Percentiles rank a stretch among this genome's conserved stretches.
Conservation (phyloP, 2,329 filamentous ascomycete species). For the Xylaria sp. region DNA sequence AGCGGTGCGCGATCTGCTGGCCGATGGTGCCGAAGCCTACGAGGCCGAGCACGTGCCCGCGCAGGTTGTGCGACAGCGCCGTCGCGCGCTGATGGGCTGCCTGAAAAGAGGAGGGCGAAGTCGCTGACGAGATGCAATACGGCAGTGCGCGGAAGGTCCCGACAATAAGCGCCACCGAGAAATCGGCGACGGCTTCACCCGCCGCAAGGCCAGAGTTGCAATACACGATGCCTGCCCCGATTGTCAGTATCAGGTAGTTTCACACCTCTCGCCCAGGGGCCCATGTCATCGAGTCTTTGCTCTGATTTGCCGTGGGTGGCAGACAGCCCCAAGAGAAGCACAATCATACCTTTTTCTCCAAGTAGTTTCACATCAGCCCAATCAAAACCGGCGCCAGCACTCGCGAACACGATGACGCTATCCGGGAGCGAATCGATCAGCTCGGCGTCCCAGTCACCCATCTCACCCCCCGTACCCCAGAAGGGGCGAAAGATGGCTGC, state of each 20-base stretch:
- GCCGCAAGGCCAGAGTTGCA: slow-evolving; percentile 78
- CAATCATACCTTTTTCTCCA: slow-evolving; percentile 62
- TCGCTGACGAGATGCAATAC: slow-evolving; percentile 69
- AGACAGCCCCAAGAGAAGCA: neutral
- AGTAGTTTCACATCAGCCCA: slow-evolving; percentile 70
- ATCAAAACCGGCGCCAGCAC: slow-evolving; percentile 70
- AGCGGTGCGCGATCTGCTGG: slow-evolving; percentile 69
- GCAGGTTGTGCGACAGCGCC: slow-evolving; percentile 70
- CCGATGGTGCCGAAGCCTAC: slow-evolving; percentile 76
- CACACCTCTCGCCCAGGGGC: neutral
- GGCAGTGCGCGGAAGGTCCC: slow-evolving; percentile 74
- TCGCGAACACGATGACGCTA: slow-evolving; percentile 66
- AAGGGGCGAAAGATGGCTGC: slow-evolving; percentile 64
- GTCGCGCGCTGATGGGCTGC: slow-evolving; percentile 70
- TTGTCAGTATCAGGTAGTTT: slow-evolving; percentile 2
- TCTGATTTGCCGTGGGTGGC: neutral
- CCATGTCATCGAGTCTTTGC: neutral
- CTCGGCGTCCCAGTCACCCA: slow-evolving; percentile 70
- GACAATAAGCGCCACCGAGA: slow-evolving; percentile 74
- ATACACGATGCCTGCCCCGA: slow-evolving; percentile 69
- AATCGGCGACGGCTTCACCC: slow-evolving; percentile 77
- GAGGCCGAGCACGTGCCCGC: slow-evolving; percentile 69
- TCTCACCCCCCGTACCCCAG: slow-evolving; percentile 72
- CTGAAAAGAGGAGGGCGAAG: slow-evolving; percentile 54
- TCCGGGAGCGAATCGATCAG: slow-evolving; percentile 64